Percentiles rank a stretch among this genome's conserved stretches.
phyloP scores from a whole-genome alignment of 1,284 basidiomycete species.

The Schizopora paradoxa region DNA sequence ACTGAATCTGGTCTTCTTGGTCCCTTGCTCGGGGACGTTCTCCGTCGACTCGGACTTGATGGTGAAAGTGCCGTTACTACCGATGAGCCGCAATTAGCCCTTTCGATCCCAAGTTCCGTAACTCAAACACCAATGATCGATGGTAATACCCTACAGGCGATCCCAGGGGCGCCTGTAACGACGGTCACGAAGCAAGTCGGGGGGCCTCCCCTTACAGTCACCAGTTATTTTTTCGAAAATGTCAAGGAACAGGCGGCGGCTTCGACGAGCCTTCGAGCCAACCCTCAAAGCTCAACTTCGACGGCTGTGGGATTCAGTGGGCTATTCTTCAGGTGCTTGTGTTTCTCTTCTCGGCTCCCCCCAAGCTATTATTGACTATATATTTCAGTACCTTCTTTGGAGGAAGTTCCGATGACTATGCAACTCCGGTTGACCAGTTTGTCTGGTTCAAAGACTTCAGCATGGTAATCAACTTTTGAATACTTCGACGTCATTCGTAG shows the following conservation, averaged over 20 bases:
- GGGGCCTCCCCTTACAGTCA: too few species aligned
- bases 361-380: slow-evolving; percentile 3
- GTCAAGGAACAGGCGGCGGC: too few species aligned
- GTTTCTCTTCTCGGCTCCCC: slow-evolving; percentile 9
- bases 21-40: slow-evolving; percentile 5
- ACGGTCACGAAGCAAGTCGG: too few species aligned
- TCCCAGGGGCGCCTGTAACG: too few species aligned
- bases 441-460: slow-evolving; percentile 70
- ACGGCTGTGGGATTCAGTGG: slow-evolving; percentile 51
- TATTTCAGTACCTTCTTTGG: slow-evolving; percentile 70
- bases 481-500: too few species aligned
- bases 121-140: too few species aligned
- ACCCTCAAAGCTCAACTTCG: too few species aligned
- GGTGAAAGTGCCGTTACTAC: not conserved
- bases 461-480: slow-evolving; percentile 30
- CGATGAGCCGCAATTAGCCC: too few species aligned
- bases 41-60: slow-evolving; percentile 3
- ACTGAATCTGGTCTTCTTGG: slow-evolving; percentile 6
- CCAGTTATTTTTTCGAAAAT: too few species aligned
- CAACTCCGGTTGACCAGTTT: slow-evolving; percentile 66
- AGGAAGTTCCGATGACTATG: slow-evolving; percentile 58
- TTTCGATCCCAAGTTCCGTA: too few species aligned
- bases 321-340: slow-evolving; percentile 64
- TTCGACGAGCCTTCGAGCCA: too few species aligned
- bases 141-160: too few species aligned